Base-by-base conservation (phyloP, 2,329 filamentous ascomycete genomes). In the Clarireedia sp. region DNA sequence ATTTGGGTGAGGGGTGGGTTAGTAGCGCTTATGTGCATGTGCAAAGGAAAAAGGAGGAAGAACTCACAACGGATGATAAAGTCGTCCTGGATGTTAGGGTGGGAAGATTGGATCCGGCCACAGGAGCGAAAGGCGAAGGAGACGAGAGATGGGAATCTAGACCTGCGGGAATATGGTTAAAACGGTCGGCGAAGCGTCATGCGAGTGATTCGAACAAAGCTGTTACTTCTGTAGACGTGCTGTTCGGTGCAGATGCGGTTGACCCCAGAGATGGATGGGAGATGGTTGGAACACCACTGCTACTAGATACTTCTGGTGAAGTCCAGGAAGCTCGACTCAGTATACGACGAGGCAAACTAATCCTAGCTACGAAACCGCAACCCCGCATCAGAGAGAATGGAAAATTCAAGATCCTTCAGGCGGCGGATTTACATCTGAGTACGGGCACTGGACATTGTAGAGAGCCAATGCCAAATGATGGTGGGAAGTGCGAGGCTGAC, bases 391-490 rank as follows among this genome's bases (percentile, higher is more conserved):
- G 82, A 44, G 90, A 95, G 59, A 90, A 94, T 68, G 94, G 92
- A 29, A 90, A 87, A 64, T 97, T 97, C 76, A 97, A 97, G 75
- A 96, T 99, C 61, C 83, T 99, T 79, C 94, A 99, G 72, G 77
- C 95, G 54, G 87, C 90, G n/a, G 94, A 99, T 73, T 74, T 97
- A 59, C 94, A 99, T 71, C 74, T 99, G 55, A 92, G 90, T 67
- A 99, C 94, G 2, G 94, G 92, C 9, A 78, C 91, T 5, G 94
- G 94, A 9, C 73, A 73, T 45, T 99, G 94, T 68, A 83, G 94
- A 61, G 90, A 99, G 64, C 82, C 90, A n/a, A 78, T 92, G 62
- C 91, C 91, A 0, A 80, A 82, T 62, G 81, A 89, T 51, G 85
- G 84, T 5, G 87, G 86, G 10, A 82, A 83, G 64, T 99, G 94